Base-by-base conservation (phyloP, 2,329 filamentous ascomycete genomes). In the Camptophora hylomeconis region DNA sequence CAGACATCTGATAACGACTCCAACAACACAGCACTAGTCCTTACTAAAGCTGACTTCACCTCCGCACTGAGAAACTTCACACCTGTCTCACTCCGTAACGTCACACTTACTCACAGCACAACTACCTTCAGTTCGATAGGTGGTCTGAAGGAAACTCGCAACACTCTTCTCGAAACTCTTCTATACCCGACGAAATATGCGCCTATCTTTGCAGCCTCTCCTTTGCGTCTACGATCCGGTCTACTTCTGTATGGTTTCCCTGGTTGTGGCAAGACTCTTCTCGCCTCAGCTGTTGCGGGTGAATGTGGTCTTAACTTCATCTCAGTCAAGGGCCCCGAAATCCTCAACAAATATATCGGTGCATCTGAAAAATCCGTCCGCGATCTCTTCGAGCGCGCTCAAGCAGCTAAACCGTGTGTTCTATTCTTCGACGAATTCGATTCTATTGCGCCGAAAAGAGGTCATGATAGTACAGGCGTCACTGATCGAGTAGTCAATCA, bases 361-460 rank as follows among this genome's bases (percentile, higher is more conserved):
- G 89, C 89, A 1, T 92, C 81, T 16, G 89, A 98, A 49, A 98
- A 98, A 64, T 84, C 76, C 36, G 86, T 98, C 5, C 75, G 92
- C 22, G 89, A 98, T 52, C 65, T 98, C 1, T 98, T 98, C 47
- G 87, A 93, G 50, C 73, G 89, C 22, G 89, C 89, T 0, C 75
- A 78, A 48, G 87, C 89, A 3, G 89, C 89, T 4, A 75, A 79
- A 35, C 92, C 92, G 0, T 95, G 89, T 45, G 81, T 98, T 4
- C 65, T 98, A 6, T 98, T 98, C 65, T 98, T 98, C 49, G 89
- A 98, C 49, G 89, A 98, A 53, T 98, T 98, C 49, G 89, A 98
- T 58, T 86, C 81, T 20, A 95, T 98, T 39, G 92, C 92, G 0
- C 89, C 89, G 2, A 98, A 95, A 57, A 72, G 89, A 58, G 89